Conservation (phyloP, 208 protist genomes). For the Acanthamoeba castellanii region DNA sequence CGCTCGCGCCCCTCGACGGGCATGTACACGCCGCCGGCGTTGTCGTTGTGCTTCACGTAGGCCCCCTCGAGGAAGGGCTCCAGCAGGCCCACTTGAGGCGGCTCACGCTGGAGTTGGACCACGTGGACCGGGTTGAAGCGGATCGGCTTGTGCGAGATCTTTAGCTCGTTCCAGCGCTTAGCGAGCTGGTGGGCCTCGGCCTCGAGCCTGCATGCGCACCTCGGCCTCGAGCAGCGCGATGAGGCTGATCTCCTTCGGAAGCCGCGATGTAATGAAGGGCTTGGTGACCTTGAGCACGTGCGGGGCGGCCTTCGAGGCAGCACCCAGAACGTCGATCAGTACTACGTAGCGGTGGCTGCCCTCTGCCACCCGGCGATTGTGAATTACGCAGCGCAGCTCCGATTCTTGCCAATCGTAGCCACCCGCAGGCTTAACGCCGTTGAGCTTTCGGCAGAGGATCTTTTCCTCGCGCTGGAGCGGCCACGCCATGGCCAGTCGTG, state of each 20-base stretch:
- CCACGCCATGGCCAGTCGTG: too few species aligned
- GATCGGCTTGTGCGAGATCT: not conserved
- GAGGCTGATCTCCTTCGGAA: not conserved
- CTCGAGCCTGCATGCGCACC: not conserved
- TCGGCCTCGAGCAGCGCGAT: not conserved
- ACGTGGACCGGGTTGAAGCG: not conserved
- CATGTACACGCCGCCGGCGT: constrained; percentile 89
- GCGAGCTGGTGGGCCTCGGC: not conserved
- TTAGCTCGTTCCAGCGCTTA: not conserved
- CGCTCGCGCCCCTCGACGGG: constrained; percentile 75
- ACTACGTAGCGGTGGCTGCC: too few species aligned
- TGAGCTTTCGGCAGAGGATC: too few species aligned
- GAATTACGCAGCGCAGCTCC: too few species aligned
- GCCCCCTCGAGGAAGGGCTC: constrained; percentile 90
- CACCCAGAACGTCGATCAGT: too few species aligned
- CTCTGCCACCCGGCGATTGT: too few species aligned
- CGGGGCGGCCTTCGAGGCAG: too few species aligned
- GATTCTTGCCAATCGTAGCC: too few species aligned
- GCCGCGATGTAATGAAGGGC: not conserved
- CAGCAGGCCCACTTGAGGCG: not conserved
- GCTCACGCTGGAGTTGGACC: not conserved
- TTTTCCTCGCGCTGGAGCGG: too few species aligned
- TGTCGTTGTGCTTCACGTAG: constrained; percentile 94
- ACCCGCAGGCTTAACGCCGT: too few species aligned
- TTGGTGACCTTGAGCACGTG: not conserved